Conservation (phyloP, 2,329 filamentous ascomycete genomes). For the Hypoxylon sp. region DNA sequence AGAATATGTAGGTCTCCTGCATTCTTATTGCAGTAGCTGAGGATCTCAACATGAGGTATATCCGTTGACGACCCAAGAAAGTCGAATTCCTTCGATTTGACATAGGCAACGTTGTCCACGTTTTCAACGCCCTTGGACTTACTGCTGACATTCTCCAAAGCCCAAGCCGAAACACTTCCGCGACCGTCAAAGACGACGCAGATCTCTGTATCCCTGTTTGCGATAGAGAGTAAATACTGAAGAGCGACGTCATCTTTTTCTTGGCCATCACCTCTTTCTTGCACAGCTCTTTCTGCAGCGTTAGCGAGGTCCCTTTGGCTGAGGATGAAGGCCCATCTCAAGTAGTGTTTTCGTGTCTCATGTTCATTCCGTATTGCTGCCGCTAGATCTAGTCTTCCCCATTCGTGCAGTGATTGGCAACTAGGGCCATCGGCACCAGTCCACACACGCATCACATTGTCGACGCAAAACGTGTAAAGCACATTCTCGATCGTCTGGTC, state of each 20-base stretch:
- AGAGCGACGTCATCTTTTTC: conserved; percentile 79
- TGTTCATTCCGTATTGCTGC: conserved; percentile 72
- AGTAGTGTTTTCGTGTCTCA: conserved; percentile 50
- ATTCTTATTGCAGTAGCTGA: conserved; percentile 77
- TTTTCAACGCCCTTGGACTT: conserved; percentile 75
- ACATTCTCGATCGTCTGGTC: conserved; percentile 88
- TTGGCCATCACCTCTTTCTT: conserved; percentile 68
- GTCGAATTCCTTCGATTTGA: conserved; percentile 71
- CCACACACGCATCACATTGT: conserved; percentile 88
- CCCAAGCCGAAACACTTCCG: conserved; percentile 93
- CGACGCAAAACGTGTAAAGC: conserved; percentile 88
- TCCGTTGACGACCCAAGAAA: conserved; percentile 56
- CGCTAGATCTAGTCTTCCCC: conserved; percentile 83
- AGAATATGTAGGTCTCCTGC: conserved; percentile 79
- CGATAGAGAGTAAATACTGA: conserved; percentile 87
- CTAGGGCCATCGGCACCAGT: conserved; percentile 80
- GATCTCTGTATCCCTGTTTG: conserved; percentile 87
- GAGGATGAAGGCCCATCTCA: conserved; percentile 83
- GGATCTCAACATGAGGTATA: conserved; percentile 73
- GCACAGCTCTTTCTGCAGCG: conserved; percentile 82
- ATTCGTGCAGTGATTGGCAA: conserved; percentile 80
- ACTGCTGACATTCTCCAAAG: conserved; percentile 86
- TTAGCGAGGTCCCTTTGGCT: conserved; percentile 84
- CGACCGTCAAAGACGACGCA: conserved; percentile 87
- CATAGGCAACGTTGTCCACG: conserved; percentile 89